phyloP scores from a whole-genome alignment of 1,139 yeast species.

The Yamadazyma conglobata region DNA sequence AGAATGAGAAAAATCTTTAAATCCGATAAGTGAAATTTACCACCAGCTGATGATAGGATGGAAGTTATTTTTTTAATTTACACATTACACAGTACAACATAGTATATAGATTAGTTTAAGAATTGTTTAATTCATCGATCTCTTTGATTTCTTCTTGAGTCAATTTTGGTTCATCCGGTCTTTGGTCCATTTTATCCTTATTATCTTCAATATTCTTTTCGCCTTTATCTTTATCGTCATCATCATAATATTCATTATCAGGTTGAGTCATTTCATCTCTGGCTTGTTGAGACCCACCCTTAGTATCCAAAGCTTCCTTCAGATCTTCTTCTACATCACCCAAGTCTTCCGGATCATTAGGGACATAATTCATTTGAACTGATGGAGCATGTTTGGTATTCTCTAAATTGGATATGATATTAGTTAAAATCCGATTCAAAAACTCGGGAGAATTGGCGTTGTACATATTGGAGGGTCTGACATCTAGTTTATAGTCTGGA shows the following conservation, averaged over 20 bases:
- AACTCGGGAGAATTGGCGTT: constrained; percentile 95
- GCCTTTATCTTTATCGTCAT: constrained; percentile 51
- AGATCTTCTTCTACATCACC: constrained; percentile 82
- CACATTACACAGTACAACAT: constrained; percentile 1
- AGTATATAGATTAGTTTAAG: neutral
- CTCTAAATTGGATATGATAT: constrained; percentile 74
- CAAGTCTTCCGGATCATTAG: constrained; percentile 77
- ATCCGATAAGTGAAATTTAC: too few species aligned
- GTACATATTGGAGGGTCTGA: constrained; percentile 93
- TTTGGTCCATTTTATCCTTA: constrained; percentile 2
- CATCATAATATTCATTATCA: constrained; percentile 66
- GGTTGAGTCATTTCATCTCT: constrained; percentile 71
- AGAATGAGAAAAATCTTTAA: too few species aligned
- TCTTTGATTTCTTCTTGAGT: constrained; percentile 41
- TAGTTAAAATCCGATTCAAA: constrained; percentile 76
- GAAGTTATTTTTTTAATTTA: constrained; percentile 1
- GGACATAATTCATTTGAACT: constrained; percentile 89
- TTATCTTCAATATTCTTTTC: constrained; percentile 26
- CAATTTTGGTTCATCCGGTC: constrained; percentile 11
- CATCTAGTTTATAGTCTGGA: constrained; percentile 91
- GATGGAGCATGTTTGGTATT: constrained; percentile 93
- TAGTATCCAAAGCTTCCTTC: constrained; percentile 71
- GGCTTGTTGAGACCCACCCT: constrained; percentile 86
- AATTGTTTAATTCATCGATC: constrained; percentile 33
- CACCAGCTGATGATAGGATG: too few species aligned